Base-by-base conservation (phyloP, 805 yeast genomes). In the Kodamaea kaohsiungensis region DNA sequence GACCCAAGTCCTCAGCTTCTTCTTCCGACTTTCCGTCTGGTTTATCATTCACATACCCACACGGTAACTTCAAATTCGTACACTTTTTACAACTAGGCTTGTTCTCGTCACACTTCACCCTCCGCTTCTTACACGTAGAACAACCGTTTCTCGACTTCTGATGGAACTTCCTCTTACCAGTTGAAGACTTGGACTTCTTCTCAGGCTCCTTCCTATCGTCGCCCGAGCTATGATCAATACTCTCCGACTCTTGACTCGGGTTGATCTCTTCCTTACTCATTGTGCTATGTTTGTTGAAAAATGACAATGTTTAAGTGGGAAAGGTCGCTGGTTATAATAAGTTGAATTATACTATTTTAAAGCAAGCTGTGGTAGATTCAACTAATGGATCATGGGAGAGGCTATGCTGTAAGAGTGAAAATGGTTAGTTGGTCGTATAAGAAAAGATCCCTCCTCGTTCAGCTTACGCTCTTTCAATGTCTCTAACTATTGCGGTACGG, bases 21-120 rank as follows among this genome's bases (percentile, higher is more conserved):
- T 37, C 9, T 53, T 56, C 9, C 55, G 53, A 19, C 6, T 5
- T 40, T 38, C 22, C 15, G n/a, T 40, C 45, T 30, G 52, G 61
- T 17, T 52, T 59, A 6, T 66, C 71, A 8, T 58, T 46, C 3
- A 65, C 42, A 63, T 88, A 91, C 2, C 87, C 80, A 71, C 98
- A 92, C 25, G 82, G 86, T 37, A 92, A 76, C 18, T 88, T 87
- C 84, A 92, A 82, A 57, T 91, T 86, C 48, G 76, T 71, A 70
- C 98, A 92, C 70, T 91, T 91, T 18, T 75, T 74, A 68, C 98
- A 92, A 7, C 75, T 66, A 0, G 98, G 98, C 56, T 85, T 87
- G 0, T 75, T 74, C 68, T 93, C 98, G 67, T 92, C 98, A 76
- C 98, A 92, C 67, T 92, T 92, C 42, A 93, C 97, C 50, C 98